phyloP scores from a whole-genome alignment of 106 monocot species.

The Iris macrosiphon region DNA sequence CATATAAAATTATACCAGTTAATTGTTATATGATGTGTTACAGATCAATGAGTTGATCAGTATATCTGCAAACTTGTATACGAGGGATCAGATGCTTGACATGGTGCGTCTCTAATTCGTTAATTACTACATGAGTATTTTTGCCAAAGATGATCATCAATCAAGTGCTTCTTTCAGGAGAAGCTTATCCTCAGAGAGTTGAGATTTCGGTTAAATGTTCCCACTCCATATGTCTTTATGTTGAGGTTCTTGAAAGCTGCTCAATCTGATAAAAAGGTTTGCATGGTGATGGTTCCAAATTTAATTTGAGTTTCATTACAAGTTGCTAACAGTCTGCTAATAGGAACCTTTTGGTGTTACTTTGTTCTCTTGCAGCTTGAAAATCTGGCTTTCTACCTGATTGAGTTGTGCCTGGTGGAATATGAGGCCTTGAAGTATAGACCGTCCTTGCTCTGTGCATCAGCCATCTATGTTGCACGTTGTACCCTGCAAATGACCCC shows the following conservation, averaged over 20 bases:
- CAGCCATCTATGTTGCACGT: slow-evolving; percentile 47
- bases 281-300: neutral
- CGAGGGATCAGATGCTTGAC: slow-evolving; percentile 37
- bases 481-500: slow-evolving; percentile 28
- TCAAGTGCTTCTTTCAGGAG: slow-evolving; percentile 19
- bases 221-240: slow-evolving; percentile 55
- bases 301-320: neutral
- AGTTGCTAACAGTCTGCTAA: neutral
- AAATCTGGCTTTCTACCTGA: slow-evolving; percentile 43
- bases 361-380: slow-evolving; percentile 27
- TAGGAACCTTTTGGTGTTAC: neutral
- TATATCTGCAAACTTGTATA: slow-evolving; percentile 26
- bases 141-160: neutral
- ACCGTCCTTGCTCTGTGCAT: slow-evolving; percentile 42
- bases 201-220: slow-evolving; percentile 38
- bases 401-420: slow-evolving; percentile 43
- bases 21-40: neutral
- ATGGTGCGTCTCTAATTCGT: slow-evolving; percentile 25
- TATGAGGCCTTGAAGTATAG: slow-evolving; percentile 44
- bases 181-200: slow-evolving; percentile 26
- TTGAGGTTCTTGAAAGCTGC: slow-evolving; percentile 52
- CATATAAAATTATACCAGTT: neutral
- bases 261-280: slow-evolving; percentile 31
- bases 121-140: neutral
- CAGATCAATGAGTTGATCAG: slow-evolving; percentile 46